Evolutionary conservation across 1,284 basidiomycete genomes (phyloP).

Genomic region (Apiotrichum siamense): DNA sequence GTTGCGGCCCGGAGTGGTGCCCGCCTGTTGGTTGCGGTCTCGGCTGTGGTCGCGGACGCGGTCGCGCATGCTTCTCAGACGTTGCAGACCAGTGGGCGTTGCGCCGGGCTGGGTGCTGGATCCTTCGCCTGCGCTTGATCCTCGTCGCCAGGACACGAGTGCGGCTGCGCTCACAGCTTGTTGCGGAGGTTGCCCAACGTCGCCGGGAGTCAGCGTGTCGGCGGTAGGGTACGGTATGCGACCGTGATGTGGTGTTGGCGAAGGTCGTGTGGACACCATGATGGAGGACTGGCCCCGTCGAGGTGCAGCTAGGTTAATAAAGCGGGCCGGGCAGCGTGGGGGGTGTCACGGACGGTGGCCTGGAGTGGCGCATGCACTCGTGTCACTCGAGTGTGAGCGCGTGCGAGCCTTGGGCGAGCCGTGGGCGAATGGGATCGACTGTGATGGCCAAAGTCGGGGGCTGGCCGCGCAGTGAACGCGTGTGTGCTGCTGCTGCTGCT

Average conservation of each 20-base stretch:
- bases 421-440: too few relatives aligned
- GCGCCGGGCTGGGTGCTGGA: not conserved
- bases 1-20: not conserved
- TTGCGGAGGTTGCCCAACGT: conserved; percentile 26
- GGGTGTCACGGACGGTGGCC: too few relatives aligned
- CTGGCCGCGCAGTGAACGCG: too few relatives aligned
- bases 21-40: not conserved
- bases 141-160: not conserved
- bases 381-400: too few relatives aligned
- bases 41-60: not conserved
- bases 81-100: not conserved
- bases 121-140: not conserved
- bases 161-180: conserved; percentile 6
- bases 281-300: too few relatives aligned
- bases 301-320: too few relatives aligned
- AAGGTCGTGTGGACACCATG: conserved; percentile 41
- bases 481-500: too few relatives aligned
- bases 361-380: too few relatives aligned
- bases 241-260: conserved; percentile 32
- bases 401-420: too few relatives aligned
- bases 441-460: too few relatives aligned
- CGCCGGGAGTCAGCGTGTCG: conserved; percentile 34
- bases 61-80: conserved; percentile 2
- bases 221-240: conserved; percentile 39
- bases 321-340: too few relatives aligned